Conservation (phyloP, 441 rosid genomes). For the Croton setiger region DNA sequence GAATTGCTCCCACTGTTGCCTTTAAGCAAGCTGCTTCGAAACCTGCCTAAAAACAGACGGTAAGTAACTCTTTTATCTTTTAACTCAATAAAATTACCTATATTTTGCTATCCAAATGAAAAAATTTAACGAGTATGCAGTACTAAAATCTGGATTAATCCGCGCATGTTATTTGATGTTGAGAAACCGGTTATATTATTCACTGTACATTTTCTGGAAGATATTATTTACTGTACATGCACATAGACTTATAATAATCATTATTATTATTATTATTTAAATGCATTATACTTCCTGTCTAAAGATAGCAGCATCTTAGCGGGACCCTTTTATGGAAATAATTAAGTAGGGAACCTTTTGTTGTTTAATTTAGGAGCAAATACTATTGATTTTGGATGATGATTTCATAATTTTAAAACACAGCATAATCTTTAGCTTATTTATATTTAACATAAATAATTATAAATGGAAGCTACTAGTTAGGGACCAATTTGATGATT, state of each 20-base stretch:
- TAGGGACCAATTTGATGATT: conserved; percentile 18
- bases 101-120: no score
- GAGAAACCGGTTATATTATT: no score
- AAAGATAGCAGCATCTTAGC: conserved; percentile 21
- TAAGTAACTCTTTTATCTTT: conserved; percentile 7
- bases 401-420: not conserved
- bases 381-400: not conserved
- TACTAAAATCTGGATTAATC: no score
- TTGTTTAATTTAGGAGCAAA: not conserved
- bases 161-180: no score
- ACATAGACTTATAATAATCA: not conserved
- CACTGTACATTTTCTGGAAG: no score
- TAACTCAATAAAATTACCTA: no score
- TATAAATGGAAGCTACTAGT: not conserved
- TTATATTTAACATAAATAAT: not conserved
- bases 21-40: conserved; percentile 74
- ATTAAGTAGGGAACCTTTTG: conserved; percentile 23
- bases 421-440: not conserved
- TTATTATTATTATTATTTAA: not conserved
- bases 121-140: no score
- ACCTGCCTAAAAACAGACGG: conserved; percentile 37
- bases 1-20: conserved; percentile 96
- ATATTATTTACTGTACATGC: not conserved
- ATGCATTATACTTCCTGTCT: conserved; percentile 4
- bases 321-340: conserved; percentile 27